Evolutionary conservation across 2,329 filamentous ascomycete genomes (phyloP), one percentile per base, ranked within the genome.

Genomic region (Botryotinia calthae): DNA sequence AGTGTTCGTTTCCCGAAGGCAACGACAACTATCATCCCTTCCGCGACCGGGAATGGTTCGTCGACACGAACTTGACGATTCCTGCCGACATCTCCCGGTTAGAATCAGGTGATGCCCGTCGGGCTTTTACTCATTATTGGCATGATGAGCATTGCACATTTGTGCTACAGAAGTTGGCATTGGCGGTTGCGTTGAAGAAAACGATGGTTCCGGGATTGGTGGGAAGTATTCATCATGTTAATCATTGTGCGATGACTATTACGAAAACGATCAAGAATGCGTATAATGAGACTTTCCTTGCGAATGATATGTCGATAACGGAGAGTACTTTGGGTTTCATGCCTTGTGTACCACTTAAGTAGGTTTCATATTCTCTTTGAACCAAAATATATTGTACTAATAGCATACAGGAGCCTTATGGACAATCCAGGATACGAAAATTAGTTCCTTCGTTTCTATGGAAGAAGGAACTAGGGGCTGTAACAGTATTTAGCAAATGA

Each of bases 21-120:
- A 22, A 59, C 28, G 54, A 59, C 31, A 44, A 69, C 31, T 69
- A 69, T 34, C 48, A 69, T 44, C 48, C 51, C 18, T 69, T 69
- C 37, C 14, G 18, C n/a, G 51, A 69, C 51, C 48, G 51, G 31
- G 48, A 59, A 51, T 69, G 48, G 46, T 69, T 56, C n/a, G 20
- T 69, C 28, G 28, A 58, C 31, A 69, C 31, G 8, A 66, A 66
- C 18, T 66, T 31, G 22, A 66, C 63, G 31, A 48, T 48, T 48
- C 46, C 46, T 48, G 46, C 46, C 46, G 22, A 48, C 46, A 25
- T 48, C 9, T 25, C 46, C 46, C 46, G 46, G 4, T 25, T 48
- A 25, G 46, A 48, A 12, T 48, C 46, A 48, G 46, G 46, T 25
- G 46, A 48, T 48, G 8, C 22, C 46, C 46, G 46, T 12, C 46